A percentile compares a stretch with the other conserved stretches of the same genome.
phyloP scores from a whole-genome alignment of 1,284 basidiomycete genomes.

The Trametes pubescens region DNA sequence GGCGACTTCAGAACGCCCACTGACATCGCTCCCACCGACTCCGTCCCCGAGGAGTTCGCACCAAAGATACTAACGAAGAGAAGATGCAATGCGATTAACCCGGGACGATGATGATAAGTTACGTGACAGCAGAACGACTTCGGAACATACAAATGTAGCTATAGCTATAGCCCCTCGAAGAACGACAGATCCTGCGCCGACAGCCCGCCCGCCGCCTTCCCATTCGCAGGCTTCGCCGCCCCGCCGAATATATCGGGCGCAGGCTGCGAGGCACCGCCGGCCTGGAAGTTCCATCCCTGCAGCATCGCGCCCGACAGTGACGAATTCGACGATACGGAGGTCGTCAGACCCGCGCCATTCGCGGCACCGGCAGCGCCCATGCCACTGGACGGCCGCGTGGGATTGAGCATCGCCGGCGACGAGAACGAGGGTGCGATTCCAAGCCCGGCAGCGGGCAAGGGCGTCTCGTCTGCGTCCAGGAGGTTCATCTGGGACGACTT shows the following conservation, averaged over 20 bases:
- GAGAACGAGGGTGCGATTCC: slow-evolving; percentile 28
- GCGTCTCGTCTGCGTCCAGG: slow-evolving; percentile 39
- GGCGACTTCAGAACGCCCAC: no score
- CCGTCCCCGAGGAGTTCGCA: no score
- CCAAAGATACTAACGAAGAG: not conserved
- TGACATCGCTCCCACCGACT: no score
- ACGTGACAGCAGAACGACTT: slow-evolving; percentile 19
- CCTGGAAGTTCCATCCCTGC: slow-evolving; percentile 23
- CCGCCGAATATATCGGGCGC: slow-evolving; percentile 7
- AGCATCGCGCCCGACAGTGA: slow-evolving; percentile 20
- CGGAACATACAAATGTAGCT: not conserved
- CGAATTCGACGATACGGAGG: slow-evolving; percentile 11
- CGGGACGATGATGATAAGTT: slow-evolving; percentile 21
- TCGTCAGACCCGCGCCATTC: slow-evolving; percentile 2
- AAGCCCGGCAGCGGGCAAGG: slow-evolving; percentile 6
- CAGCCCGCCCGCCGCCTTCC: slow-evolving; percentile 49
- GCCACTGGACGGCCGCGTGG: slow-evolving; percentile 23
- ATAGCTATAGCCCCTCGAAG: slow-evolving; percentile 66
- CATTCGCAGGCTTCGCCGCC: slow-evolving; percentile 41
- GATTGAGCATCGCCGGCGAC: slow-evolving; percentile 24
- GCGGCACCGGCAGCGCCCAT: slow-evolving; percentile 15
- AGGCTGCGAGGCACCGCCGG: not conserved
- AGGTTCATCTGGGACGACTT: slow-evolving; percentile 28
- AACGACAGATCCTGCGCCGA: slow-evolving; percentile 80
- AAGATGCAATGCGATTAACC: slow-evolving; percentile 5